Evolutionary conservation across 176 grass and related monocot genomes (phyloP), one percentile per base, ranked within the genome.

Genomic region (Poa pratensis): DNA sequence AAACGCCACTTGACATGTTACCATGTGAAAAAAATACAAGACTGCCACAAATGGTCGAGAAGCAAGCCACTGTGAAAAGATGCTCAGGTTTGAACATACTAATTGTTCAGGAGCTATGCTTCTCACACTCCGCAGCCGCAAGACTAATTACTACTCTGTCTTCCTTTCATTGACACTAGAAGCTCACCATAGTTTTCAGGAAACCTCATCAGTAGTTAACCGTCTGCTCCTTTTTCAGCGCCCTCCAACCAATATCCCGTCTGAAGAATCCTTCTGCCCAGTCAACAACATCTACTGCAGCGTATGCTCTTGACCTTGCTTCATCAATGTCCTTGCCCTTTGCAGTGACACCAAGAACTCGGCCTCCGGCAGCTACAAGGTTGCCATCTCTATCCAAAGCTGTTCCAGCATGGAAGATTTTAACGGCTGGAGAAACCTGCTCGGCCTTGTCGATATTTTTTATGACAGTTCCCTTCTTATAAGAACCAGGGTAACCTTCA

Each of bases 251-350:
- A 43, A 98, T 98, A 64, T 95, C 93, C 12, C 58, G 80, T 84
- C 93, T 90, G 63, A 77, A 90, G 57, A 94, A 98, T 46, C 96
- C 96, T 93, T 92, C 89, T 1, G 91, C 91, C 93, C 96, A 98
- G 40, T 95, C 74, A 24, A 98, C 85, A 39, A 82, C 68, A 19
- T 92, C 80, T 15, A 86, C 86, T 6, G 89, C 96, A 52, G 70
- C 81, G 26, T 95, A 98, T 72, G 85, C 91, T 71, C 91, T 92
- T 37, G 39, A 71, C 63, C 82, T 83, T 19, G 91, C 91, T 90
- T 93, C 96, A 68, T 92, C 57, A 24, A 98, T 88, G 75, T 89
- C 87, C 77, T 95, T 95, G 26, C 93, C 91, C 61, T 88, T 98
- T 0, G 93, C 89, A 4, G 93, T 94, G 48, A 98, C 83, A 43